These are phyloP conservation scores for Alternaria brassicae DNA, from an alignment of 2,329 filamentous ascomycete genomes.

Conservation along the genomic window DNA sequence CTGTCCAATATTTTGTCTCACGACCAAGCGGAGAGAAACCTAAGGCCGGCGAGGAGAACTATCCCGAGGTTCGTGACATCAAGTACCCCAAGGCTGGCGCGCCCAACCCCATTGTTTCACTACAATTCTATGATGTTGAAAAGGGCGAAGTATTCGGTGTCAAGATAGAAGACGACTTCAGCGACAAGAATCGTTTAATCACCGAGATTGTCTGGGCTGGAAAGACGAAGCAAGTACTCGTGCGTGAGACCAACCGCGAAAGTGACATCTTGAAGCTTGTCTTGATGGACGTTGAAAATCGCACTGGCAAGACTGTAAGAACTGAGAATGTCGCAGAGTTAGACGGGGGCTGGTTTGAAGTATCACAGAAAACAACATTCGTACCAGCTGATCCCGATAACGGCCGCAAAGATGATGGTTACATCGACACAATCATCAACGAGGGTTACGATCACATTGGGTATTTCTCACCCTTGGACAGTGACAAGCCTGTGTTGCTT, in stretches of 20 bases:
- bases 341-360: slow-evolving; percentile 98
- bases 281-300: slow-evolving; percentile 77
- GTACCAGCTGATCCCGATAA: slow-evolving; percentile 82
- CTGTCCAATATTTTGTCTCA: slow-evolving; percentile 90
- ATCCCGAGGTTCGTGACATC: slow-evolving; percentile 88
- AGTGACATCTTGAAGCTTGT: slow-evolving; percentile 90
- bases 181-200: slow-evolving; percentile 83
- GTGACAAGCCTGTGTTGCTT: slow-evolving; percentile 79
- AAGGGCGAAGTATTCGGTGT: slow-evolving; percentile 82
- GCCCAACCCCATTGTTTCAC: slow-evolving; percentile 86
- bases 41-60: slow-evolving; percentile 76
- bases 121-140: slow-evolving; percentile 86
- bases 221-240: slow-evolving; percentile 72
- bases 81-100: slow-evolving; percentile 97
- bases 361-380: slow-evolving; percentile 83
- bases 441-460: slow-evolving; percentile 89
- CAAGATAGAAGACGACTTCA: slow-evolving; percentile 77
- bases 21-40: slow-evolving; percentile 78
- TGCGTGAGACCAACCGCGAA: slow-evolving; percentile 93
- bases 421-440: slow-evolving; percentile 88
- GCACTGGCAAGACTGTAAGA: slow-evolving; percentile 79
- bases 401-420: slow-evolving; percentile 82
- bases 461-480: slow-evolving; percentile 90
- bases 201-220: slow-evolving; percentile 94
- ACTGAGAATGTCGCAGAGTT: slow-evolving; percentile 79